Evolutionary conservation across 768 basidiomycete species (phyloP).

Genomic region (Termitomyces sp.): DNA sequence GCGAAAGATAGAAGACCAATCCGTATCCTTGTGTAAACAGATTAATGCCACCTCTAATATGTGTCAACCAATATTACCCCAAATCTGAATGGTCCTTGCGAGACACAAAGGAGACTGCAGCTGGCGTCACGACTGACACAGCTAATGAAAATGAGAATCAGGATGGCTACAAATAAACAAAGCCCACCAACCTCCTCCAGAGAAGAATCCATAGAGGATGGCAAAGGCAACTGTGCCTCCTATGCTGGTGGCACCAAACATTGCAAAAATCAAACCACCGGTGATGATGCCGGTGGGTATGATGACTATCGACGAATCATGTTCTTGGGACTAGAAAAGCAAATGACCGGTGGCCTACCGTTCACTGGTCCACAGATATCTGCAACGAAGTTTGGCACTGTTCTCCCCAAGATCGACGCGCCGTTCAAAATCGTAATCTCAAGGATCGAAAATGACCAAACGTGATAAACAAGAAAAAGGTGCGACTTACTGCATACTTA

Average conservation of each 20-base stretch:
- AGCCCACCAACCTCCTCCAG: slow-evolving; percentile 39
- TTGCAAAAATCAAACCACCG: slow-evolving; percentile 41
- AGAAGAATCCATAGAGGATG: slow-evolving; percentile 50
- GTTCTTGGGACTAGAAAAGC: neutral
- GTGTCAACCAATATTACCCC: slow-evolving; percentile 25
- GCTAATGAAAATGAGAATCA: slow-evolving; percentile 19
- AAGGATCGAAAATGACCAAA: neutral
- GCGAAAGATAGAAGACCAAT: slow-evolving; percentile 41
- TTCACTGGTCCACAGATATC: slow-evolving; percentile 46
- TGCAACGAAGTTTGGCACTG: slow-evolving; percentile 49
- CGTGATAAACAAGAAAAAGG: neutral
- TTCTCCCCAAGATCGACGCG: slow-evolving; percentile 52
- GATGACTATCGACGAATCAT: slow-evolving; percentile 26
- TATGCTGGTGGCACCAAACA: slow-evolving; percentile 40
- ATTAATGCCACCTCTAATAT: neutral
- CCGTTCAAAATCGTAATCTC: slow-evolving; percentile 50
- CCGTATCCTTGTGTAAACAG: slow-evolving; percentile 26
- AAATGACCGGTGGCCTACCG: slow-evolving; percentile 21
- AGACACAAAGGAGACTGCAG: slow-evolving; percentile 32
- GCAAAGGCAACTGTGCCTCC: slow-evolving; percentile 39
- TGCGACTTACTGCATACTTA: slow-evolving; percentile 34
- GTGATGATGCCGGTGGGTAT: slow-evolving; percentile 35
- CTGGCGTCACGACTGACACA: slow-evolving; percentile 34
- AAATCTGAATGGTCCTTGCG: slow-evolving; percentile 37
- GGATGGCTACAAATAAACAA: neutral